Conservation (phyloP, 2,329 filamentous ascomycete genomes). For the Xylaria sp. region DNA sequence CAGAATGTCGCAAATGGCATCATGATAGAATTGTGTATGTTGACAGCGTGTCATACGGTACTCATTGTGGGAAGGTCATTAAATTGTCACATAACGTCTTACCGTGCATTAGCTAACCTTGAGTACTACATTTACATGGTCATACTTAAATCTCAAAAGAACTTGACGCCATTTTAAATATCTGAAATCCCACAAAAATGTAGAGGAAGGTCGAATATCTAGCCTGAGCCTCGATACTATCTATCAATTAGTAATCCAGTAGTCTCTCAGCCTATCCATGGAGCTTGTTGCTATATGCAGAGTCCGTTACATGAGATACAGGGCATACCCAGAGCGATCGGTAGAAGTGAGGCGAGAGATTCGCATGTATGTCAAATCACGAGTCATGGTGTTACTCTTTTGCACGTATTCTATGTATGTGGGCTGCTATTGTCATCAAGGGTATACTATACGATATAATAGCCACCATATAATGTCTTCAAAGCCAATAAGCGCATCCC, state of each 20-base stretch:
- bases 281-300: too few relatives aligned
- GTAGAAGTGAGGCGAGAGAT: conserved; percentile 7
- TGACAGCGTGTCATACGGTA: not conserved
- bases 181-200: too few relatives aligned
- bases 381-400: not conserved
- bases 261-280: too few relatives aligned
- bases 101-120: too few relatives aligned
- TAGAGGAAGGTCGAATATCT: too few relatives aligned
- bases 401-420: not conserved
- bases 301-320: too few relatives aligned
- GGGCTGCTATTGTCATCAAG: conserved; percentile 2
- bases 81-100: not conserved
- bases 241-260: too few relatives aligned
- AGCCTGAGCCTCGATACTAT: too few relatives aligned
- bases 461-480: conserved; percentile 17
- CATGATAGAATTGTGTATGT: not conserved
- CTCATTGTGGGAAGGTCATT: not conserved
- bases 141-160: too few relatives aligned
- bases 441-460: conserved; percentile 22
- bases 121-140: too few relatives aligned
- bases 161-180: too few relatives aligned
- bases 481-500: conserved; percentile 3
- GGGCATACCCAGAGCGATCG: conserved; percentile 7
- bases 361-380: not conserved
- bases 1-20: too few relatives aligned